Evolutionary conservation across 345 rosid genomes (phyloP).

Genomic region (Euphorbia pulcherrima): DNA sequence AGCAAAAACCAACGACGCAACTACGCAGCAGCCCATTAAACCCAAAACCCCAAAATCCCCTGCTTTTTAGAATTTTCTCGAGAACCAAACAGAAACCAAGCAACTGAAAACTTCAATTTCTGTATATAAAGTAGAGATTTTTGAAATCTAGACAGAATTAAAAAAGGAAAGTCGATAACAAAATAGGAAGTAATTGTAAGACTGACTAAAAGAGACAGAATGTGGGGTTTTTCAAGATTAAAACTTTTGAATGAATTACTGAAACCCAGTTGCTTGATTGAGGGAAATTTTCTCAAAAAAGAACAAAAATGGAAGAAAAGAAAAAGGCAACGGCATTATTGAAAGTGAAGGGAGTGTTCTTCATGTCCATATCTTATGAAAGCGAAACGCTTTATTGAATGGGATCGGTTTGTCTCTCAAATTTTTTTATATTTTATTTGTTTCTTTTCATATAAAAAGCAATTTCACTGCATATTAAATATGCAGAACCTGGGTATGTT

Average conservation of each 20-base stretch:
- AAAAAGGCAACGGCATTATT: constrained; percentile 12
- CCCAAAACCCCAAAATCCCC: neutral
- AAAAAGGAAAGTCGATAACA: neutral
- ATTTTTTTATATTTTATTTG: neutral
- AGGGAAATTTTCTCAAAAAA: neutral
- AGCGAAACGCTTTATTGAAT: neutral
- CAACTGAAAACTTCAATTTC: neutral
- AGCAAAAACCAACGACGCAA: constrained; percentile 28
- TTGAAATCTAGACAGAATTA: neutral
- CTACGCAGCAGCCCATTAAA: constrained; percentile 40
- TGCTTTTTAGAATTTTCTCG: neutral
- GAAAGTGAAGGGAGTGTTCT: neutral
- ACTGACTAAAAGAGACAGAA: neutral
- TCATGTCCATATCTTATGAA: neutral
- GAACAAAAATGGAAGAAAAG: neutral
- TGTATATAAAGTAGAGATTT: neutral
- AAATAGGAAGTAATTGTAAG: neutral
- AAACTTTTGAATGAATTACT: neutral
- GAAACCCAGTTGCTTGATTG: neutral
- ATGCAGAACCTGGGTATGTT: neutral
- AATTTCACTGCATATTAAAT: neutral
- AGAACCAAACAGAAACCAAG: neutral
- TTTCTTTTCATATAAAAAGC: too few species aligned
- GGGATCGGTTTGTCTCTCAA: neutral
- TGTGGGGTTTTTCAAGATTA: neutral